phyloP scores from a whole-genome alignment of 2,329 filamentous ascomycete species.

The Alternaria sp. region DNA sequence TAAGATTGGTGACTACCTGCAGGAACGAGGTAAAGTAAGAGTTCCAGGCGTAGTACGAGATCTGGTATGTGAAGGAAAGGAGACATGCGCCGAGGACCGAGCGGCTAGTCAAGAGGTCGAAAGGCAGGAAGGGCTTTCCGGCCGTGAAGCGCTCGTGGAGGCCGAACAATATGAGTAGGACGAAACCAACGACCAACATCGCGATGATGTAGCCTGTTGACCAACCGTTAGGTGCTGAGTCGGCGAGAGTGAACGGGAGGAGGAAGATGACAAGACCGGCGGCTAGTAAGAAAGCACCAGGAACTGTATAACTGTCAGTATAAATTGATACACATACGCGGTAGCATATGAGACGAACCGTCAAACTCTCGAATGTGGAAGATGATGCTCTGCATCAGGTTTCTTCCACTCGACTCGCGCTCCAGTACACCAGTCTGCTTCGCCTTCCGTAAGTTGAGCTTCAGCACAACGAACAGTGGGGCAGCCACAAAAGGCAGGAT shows the following conservation, averaged over 20 bases:
- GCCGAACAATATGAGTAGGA: constrained; percentile 43
- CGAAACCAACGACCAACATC: constrained; percentile 46
- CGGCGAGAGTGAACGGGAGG: constrained; percentile 67
- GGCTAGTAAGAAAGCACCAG: constrained; percentile 68
- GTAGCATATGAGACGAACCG: not conserved
- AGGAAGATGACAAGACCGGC: constrained; percentile 69
- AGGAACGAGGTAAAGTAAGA: constrained; percentile 50
- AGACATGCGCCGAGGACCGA: constrained; percentile 61
- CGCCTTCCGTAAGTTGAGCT: constrained; percentile 66
- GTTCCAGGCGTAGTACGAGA: constrained; percentile 45
- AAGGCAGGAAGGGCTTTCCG: constrained; percentile 51
- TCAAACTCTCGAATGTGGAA: constrained; percentile 70
- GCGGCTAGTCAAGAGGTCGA: constrained; percentile 35
- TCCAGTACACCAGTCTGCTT: constrained; percentile 60
- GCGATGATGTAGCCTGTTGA: constrained; percentile 43
- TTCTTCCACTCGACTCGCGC: constrained; percentile 55
- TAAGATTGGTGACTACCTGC: constrained; percentile 46
- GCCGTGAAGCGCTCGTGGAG: constrained; percentile 51
- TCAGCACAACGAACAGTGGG: constrained; percentile 62
- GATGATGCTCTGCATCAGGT: constrained; percentile 53
- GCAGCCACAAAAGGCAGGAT: constrained; percentile 68
- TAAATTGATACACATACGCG: accelerated
- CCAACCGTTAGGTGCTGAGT: constrained; percentile 33
- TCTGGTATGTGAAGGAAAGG: constrained; percentile 49
- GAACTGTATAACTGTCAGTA: constrained; percentile 28